Evolutionary conservation across 306 rosid species (phyloP).

Genomic region (Mucuna pruriens): DNA sequence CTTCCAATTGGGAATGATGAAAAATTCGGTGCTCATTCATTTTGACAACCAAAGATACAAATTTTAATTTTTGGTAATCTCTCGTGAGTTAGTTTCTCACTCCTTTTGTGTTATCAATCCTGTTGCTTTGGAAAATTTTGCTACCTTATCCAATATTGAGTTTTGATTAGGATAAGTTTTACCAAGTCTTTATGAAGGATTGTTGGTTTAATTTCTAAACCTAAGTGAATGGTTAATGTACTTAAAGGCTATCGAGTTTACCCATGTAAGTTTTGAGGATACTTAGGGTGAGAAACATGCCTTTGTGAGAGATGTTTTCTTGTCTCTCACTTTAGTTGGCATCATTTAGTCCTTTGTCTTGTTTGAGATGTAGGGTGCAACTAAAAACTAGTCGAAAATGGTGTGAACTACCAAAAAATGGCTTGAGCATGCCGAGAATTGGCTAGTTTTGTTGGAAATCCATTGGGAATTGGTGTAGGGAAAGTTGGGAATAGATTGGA

Average conservation of each 20-base stretch:
- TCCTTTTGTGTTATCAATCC: neutral
- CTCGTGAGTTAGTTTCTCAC: neutral
- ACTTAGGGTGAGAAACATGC: too few relatives aligned
- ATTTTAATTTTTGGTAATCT: neutral
- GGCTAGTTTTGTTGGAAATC: too few relatives aligned
- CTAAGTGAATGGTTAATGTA: neutral
- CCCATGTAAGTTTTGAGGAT: neutral
- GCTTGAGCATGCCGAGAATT: too few relatives aligned
- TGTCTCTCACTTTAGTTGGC: too few relatives aligned
- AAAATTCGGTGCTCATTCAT: neutral
- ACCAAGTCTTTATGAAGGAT: neutral
- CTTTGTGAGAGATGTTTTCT: too few relatives aligned
- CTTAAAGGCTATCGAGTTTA: neutral
- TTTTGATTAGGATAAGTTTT: neutral
- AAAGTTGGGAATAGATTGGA: too few relatives aligned
- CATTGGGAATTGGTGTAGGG: too few relatives aligned
- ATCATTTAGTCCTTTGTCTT: neutral
- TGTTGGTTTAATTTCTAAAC: neutral
- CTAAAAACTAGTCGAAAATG: too few relatives aligned
- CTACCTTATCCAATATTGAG: neutral
- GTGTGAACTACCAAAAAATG: too few relatives aligned
- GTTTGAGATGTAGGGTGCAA: too few relatives aligned
- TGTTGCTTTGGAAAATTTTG: neutral
- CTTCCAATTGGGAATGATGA: neutral
- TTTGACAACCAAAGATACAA: neutral